Percentiles rank a stretch among this genome's conserved stretches.
These are phyloP conservation scores for Penicillium expansum DNA, from an alignment of 2,329 filamentous ascomycete genomes.

Conservation along the genomic window DNA sequence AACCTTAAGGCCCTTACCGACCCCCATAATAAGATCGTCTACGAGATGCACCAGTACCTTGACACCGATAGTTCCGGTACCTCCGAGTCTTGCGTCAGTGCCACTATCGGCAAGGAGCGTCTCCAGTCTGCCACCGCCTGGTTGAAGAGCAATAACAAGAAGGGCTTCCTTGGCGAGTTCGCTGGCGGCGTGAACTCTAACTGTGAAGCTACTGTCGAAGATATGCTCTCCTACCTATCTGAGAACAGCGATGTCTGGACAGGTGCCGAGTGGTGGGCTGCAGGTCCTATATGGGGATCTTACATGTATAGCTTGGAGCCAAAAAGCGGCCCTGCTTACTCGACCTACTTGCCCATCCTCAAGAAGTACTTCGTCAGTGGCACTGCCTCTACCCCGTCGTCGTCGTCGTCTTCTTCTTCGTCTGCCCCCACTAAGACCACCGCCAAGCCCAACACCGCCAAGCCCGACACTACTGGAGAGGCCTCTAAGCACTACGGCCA, in stretches of 20 bases:
- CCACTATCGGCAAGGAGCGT: conserved; percentile 54
- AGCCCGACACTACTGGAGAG: too few relatives aligned
- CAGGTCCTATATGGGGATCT: conserved; percentile 57
- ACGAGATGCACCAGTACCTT: too few relatives aligned
- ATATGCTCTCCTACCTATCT: conserved; percentile 53
- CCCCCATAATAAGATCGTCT: too few relatives aligned
- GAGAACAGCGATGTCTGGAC: conserved; percentile 59
- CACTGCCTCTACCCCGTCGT: too few relatives aligned
- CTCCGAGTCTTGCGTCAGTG: conserved; percentile 53
- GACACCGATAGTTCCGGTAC: too few relatives aligned
- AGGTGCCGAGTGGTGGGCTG: conserved; percentile 58
- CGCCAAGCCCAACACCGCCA: too few relatives aligned
- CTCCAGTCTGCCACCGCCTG: conserved; percentile 43
- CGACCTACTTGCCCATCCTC: conserved; percentile 30
- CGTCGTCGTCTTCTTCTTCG: too few relatives aligned
- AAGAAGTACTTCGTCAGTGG: conserved; percentile 33
- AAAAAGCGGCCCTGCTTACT: conserved; percentile 28
- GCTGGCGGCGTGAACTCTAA: conserved; percentile 45
- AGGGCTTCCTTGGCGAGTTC: conserved; percentile 57
- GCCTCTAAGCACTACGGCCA: too few relatives aligned
- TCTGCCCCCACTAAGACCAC: too few relatives aligned
- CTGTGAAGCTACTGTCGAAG: conserved; percentile 54
- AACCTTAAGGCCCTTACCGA: conserved; percentile 52
- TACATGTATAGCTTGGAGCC: conserved; percentile 38
- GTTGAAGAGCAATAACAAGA: conserved; percentile 56